phyloP scores from a whole-genome alignment of 345 rosid species.

The Eucalyptus virginea region DNA sequence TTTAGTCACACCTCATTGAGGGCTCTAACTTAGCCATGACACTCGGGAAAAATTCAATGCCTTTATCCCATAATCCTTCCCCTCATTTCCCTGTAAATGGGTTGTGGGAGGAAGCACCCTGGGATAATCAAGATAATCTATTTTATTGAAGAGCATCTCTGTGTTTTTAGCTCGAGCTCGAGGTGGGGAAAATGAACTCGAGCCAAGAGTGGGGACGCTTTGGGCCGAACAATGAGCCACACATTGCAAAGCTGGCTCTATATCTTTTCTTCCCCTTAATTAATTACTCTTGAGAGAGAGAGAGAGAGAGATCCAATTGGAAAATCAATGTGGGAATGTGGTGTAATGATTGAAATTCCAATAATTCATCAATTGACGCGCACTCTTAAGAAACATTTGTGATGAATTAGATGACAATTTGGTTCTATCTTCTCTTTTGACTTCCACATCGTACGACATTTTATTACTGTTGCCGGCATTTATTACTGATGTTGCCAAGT shows the following conservation, averaged over 20 bases:
- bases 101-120: no score
- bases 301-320: not conserved
- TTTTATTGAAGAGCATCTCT: not conserved
- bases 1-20: not conserved
- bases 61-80: no score
- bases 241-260: not conserved
- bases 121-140: no score
- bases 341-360: not conserved
- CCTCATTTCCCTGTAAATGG: no score
- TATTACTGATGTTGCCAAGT: not conserved
- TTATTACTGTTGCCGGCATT: not conserved
- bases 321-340: not conserved
- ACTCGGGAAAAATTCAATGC: not conserved
- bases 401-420: not conserved
- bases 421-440: not conserved
- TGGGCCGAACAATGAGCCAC: not conserved
- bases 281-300: not conserved
- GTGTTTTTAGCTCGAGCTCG: not conserved
- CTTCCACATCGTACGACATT: not conserved
- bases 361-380: not conserved
- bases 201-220: not conserved
- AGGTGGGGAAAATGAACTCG: not conserved
- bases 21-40: not conserved
- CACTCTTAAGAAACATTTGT: not conserved
- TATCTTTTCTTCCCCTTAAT: not conserved